Evolutionary conservation across 73 alveolate genomes (phyloP), one percentile per base, ranked within the genome.

Genomic region (Tetrahymena malaccensis): DNA sequence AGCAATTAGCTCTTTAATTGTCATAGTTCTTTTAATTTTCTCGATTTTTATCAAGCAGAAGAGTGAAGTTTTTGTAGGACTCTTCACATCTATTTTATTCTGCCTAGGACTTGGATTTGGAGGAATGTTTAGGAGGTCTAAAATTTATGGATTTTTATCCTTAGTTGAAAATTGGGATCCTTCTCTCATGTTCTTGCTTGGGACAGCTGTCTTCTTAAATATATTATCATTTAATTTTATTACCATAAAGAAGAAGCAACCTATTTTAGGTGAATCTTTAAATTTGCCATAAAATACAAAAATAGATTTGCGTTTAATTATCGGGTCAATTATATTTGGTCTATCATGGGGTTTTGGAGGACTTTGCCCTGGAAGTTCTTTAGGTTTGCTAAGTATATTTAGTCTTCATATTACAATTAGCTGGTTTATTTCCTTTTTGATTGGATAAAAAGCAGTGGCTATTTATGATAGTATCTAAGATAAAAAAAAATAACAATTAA

Each of bases 321-420:
- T 93, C 9, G 99, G 99, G 13, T 96, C 99, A 0, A 97, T 97
- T 16, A 96, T 98, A 19, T 98, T 98, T 96, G 99, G 99, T 33
- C 34, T 98, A 33, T 99, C 99, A 35, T 98, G 99, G 99, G 99
- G 99, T 25, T n/a, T 98, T 27, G 94, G 97, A 44, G 98, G 99
- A 40, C 93, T 98, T 37, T 97, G 99, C 70, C 99, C 99, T 83
- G 99, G 99, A 10, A 98, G 98, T 31, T 98, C 35, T 4, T 9
- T 58, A 10, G 85, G 85, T 15, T 58, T 58, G 12, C 16, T 58
- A 22, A n/a, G 17, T 15, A 22, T 58, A 17, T 58, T 58, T 58
- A 58, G 85, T 31, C 35, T 58, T 15, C 37, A 58, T 4, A 58
- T 58, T 31, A 15, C 85, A 58, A 58, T 58, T 58, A 10, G 34